Evolutionary conservation across 371 early-diverging fungal genomes (phyloP), one percentile per base, ranked within the genome.

Genomic region (Synchytrium microbalum): DNA sequence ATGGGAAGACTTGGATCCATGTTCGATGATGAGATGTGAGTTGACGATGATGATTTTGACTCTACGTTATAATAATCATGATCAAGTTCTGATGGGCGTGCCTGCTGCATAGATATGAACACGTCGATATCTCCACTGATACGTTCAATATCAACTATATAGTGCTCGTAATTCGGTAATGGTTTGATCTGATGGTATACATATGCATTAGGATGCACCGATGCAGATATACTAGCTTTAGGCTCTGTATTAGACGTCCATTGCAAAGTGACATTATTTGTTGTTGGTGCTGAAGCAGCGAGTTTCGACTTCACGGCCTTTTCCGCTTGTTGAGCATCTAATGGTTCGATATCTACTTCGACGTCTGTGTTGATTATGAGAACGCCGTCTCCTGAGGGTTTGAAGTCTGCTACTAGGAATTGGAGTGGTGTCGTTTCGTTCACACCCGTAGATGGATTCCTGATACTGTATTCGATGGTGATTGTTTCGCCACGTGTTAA

Each of bases 301-400:
- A n/a, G n/a, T 54, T 73, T 74, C 1, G 14, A 16, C 53, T 46
- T 25, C 23, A 72, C 71, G 0, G 75, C 70, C n/a, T 59, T 57
- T 55, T 75, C 67, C 2, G 74, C 74, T 23, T 75, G 27, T 14
- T 23, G 56, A 1, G n/a, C 30, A 60, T 76, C 78, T 28, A 81
- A 62, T 1, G 85, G 81, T 51, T 82, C 83, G 57, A 92, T 82
- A 63, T 92, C 92, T 8, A 92, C 87, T 32, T 88, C 87, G 16
- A 94, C 72, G 71, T 94, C 94, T 0, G 91, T 90, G 68, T 94
- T 89, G 2, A 90, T 84, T 85, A 80, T 46, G 79, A 85, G 13
- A 86, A 89, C 32, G 81, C 88, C 26, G n/a, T n/a, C n/a, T 70
- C 3, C 69, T 8, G 72, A 75, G 0, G 91, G 90, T 69, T 86